Evolutionary conservation across 495 filamentous ascomycete genomes (phyloP).

Genomic region (Viridothelium virens): DNA sequence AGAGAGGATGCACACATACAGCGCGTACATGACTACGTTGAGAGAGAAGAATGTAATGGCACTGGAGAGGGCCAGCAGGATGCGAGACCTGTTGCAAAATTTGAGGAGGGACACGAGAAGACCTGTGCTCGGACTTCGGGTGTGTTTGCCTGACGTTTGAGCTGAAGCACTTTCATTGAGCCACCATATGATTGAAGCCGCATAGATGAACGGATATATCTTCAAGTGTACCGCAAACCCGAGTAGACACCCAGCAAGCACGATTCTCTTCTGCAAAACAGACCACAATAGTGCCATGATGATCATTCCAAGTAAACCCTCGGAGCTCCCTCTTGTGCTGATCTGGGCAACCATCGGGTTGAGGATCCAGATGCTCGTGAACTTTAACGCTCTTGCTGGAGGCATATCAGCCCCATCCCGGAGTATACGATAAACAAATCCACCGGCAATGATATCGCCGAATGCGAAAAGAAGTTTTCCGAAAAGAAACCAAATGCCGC

Average conservation of each 20-base stretch:
- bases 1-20: conserved; percentile 43
- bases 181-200: conserved; percentile 77
- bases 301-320: conserved; percentile 79
- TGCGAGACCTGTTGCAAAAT: conserved; percentile 10
- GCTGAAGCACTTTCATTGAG: conserved; percentile 45
- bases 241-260: conserved; percentile 65
- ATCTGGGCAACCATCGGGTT: conserved; percentile 98
- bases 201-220: conserved; percentile 97
- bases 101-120: neutral
- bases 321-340: conserved; percentile 85
- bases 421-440: conserved; percentile 66
- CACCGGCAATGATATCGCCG: conserved; percentile 78
- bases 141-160: neutral
- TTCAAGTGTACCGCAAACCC: conserved; percentile 92
- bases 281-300: conserved; percentile 78
- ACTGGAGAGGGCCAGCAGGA: conserved; percentile 51
- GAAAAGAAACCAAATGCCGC: conserved; percentile 61
- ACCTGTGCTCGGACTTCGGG: neutral
- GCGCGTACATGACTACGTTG: conserved; percentile 67
- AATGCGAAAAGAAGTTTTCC: conserved; percentile 83
- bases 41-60: conserved; percentile 61
- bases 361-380: conserved; percentile 79
- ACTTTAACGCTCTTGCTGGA: conserved; percentile 53
- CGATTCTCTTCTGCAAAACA: conserved; percentile 48
- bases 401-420: conserved; percentile 40